phyloP scores from a whole-genome alignment of 75 land plant species.

The Cryptomeria japonica region DNA sequence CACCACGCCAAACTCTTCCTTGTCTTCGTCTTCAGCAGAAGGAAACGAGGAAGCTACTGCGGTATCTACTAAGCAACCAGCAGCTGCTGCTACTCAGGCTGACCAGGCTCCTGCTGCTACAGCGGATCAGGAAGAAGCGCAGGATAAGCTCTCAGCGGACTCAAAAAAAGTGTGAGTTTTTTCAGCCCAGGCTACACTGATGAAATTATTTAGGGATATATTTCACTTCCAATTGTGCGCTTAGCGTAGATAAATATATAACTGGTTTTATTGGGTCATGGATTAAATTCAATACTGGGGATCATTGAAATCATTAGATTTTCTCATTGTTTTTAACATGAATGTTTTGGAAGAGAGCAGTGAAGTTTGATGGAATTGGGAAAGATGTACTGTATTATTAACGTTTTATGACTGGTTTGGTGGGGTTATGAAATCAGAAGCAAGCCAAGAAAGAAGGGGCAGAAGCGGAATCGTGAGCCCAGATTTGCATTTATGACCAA shows the following conservation, averaged over 20 bases:
- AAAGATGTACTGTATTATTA: background rate
- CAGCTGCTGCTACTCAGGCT: background rate
- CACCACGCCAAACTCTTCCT: constrained; percentile 43
- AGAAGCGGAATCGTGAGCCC: constrained; percentile 55
- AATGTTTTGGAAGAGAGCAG: background rate
- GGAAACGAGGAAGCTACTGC: constrained; percentile 18
- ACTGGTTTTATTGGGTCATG: background rate
- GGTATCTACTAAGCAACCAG: background rate
- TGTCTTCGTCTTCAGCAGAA: constrained; percentile 34
- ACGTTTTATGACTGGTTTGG: background rate
- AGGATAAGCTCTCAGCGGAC: constrained; percentile 8
- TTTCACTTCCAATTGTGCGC: no score
- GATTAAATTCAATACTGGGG: no score
- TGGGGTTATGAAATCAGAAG: constrained; percentile 17
- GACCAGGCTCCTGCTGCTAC: constrained; percentile 2
- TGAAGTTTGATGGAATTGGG: background rate
- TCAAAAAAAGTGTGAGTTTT: constrained; percentile 48
- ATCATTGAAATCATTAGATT: background rate
- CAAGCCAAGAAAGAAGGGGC: constrained; percentile 63
- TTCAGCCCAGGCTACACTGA: background rate
- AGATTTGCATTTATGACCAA: constrained; percentile 73
- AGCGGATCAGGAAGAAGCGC: constrained; percentile 4
- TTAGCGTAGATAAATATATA: no score
- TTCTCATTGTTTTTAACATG: background rate
- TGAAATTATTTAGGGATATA: background rate